A percentile compares a stretch with the other conserved stretches of the same genome.
phyloP scores from a whole-genome alignment of 2,329 filamentous ascomycete genomes.

The Fusarium secorum region DNA sequence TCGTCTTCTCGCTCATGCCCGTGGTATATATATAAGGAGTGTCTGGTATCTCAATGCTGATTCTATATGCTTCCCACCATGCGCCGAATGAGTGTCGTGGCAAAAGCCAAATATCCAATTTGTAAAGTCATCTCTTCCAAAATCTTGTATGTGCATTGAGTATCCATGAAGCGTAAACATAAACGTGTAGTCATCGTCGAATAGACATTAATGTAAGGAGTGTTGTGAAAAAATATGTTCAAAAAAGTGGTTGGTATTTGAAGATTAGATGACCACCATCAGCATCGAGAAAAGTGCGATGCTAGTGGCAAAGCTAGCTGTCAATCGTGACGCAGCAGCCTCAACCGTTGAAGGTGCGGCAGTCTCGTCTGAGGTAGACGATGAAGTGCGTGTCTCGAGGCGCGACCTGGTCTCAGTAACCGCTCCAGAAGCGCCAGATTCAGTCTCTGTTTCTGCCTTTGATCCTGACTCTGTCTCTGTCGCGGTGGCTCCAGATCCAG shows the following conservation, averaged over 20 bases:
- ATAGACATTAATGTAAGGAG: slow-evolving; percentile 39
- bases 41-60: slow-evolving; percentile 37
- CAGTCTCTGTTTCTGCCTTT: not conserved
- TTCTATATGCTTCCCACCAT: slow-evolving; percentile 30
- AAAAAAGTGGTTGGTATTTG: slow-evolving; percentile 1
- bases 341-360: slow-evolving; percentile 28
- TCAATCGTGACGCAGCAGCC: slow-evolving; percentile 33
- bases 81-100: slow-evolving; percentile 39
- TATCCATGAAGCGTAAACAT: slow-evolving; percentile 27
- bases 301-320: slow-evolving; percentile 23
- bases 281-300: slow-evolving; percentile 34
- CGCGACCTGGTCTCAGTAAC: slow-evolving; percentile 17
- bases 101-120: slow-evolving; percentile 20
- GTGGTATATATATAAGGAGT: slow-evolving; percentile 33
- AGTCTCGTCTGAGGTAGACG: slow-evolving; percentile 5
- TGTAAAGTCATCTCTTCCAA: slow-evolving; percentile 4
- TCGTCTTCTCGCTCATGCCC: not conserved
- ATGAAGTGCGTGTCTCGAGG: slow-evolving; percentile 35
- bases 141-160: slow-evolving; percentile 24
- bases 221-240: slow-evolving; percentile 31
- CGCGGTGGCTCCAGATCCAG: not conserved
- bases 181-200: slow-evolving; percentile 25
- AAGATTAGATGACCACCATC: slow-evolving; percentile 36
- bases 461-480: not conserved
- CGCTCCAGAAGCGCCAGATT: not conserved